A percentile compares a stretch with the other conserved stretches of the same genome.
Conservation (phyloP, 371 early-diverging fungal species). For the Apophysomyces elegans region DNA sequence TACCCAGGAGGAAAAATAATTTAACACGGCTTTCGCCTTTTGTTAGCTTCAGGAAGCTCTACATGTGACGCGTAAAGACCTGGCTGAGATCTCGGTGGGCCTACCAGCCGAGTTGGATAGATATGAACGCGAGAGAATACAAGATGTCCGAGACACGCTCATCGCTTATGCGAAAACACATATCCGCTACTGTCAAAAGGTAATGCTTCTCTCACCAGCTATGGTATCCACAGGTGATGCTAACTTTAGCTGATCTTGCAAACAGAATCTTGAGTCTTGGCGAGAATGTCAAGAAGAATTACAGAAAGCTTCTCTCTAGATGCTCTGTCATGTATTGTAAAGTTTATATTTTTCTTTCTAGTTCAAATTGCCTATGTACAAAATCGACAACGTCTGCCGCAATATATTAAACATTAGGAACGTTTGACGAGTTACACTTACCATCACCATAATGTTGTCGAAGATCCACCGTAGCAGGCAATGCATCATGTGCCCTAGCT, state of each 20-base stretch:
- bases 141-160: constrained; percentile 78
- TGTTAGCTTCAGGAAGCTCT: constrained; percentile 71
- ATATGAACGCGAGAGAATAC: constrained; percentile 86
- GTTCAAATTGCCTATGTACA: constrained; percentile 15
- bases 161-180: constrained; percentile 80
- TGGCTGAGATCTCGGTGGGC: constrained; percentile 71
- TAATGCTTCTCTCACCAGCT: constrained; percentile 14
- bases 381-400: constrained; percentile 14
- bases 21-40: neutral
- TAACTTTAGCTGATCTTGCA: neutral
- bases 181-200: constrained; percentile 78
- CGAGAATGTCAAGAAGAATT: constrained; percentile 58
- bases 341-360: constrained; percentile 3
- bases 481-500: constrained; percentile 59
- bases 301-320: constrained; percentile 56
- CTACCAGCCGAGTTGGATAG: constrained; percentile 85
- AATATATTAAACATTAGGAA: neutral
- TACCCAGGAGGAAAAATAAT: neutral
- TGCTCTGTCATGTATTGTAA: constrained; percentile 4
- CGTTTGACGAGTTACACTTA: constrained; percentile 7
- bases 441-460: constrained; percentile 34
- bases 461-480: constrained; percentile 30
- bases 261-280: constrained; percentile 63
- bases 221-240: too few relatives aligned
- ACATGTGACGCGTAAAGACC: constrained; percentile 67